A percentile compares a stretch with the other conserved stretches of the same genome.
Conservation (phyloP, 2,329 filamentous ascomycete species). For the Parasarocladium wereldwijsianum region DNA sequence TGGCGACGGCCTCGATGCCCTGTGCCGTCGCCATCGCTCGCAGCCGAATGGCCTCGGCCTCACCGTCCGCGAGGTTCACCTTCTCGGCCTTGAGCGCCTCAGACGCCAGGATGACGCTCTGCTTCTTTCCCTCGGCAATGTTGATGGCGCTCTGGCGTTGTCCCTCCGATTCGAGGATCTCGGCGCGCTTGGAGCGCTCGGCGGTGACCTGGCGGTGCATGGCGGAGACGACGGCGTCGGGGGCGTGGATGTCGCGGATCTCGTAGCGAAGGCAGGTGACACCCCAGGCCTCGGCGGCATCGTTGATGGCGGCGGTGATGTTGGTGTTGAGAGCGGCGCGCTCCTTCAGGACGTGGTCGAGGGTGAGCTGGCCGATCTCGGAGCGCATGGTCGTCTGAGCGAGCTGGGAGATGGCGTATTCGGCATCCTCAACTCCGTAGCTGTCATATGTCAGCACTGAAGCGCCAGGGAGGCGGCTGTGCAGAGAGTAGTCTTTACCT, state of each 20-base stretch:
- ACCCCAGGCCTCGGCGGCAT: conserved; percentile 92
- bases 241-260: conserved; percentile 95
- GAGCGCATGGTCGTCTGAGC: conserved; percentile 98
- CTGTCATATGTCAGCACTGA: conserved; percentile 26
- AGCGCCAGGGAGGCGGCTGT: background rate
- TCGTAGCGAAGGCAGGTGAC: conserved; percentile 94
- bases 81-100: conserved; percentile 82
- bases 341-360: conserved; percentile 97
- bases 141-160: conserved; percentile 97
- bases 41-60: conserved; percentile 82
- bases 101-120: conserved; percentile 89
- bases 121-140: conserved; percentile 94
- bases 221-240: conserved; percentile 49
- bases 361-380: conserved; percentile 89
- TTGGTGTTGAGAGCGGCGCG: conserved; percentile 91
- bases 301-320: conserved; percentile 98
- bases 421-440: conserved; percentile 95
- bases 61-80: conserved; percentile 85
- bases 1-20: conserved; percentile 77
- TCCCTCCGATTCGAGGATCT: conserved; percentile 94
- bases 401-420: conserved; percentile 95
- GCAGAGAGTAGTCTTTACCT: conserved; percentile 38
- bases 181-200: conserved; percentile 90
- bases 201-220: conserved; percentile 55
- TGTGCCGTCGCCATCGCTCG: conserved; percentile 74